Conservation (phyloP, 2,329 filamentous ascomycete species). For the Trichoderma atrobrunneum region DNA sequence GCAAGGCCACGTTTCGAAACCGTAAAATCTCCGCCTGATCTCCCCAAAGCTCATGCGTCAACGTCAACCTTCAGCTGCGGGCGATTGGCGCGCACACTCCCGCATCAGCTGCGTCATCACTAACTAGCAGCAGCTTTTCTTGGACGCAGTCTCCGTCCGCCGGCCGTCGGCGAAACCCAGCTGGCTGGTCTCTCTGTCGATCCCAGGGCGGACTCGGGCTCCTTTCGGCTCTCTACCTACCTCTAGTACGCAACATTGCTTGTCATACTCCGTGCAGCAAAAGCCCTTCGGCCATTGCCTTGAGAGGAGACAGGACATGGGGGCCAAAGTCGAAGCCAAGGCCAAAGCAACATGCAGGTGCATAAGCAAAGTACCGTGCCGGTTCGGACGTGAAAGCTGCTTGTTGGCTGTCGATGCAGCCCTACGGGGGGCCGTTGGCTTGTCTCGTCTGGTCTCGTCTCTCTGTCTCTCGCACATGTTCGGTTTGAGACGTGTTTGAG, state of each 20-base stretch:
- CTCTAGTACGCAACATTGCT: not conserved
- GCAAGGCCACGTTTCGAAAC: not conserved
- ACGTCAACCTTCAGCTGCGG: not conserved
- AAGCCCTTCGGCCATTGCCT: not conserved
- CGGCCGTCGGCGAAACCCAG: not conserved
- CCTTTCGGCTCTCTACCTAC: not conserved
- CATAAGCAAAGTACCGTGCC: not conserved
- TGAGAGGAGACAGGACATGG: not conserved
- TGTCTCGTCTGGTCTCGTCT: not conserved
- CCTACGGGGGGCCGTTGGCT: not conserved
- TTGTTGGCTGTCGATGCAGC: not conserved
- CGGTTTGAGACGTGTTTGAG: not conserved
- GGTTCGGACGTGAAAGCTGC: not conserved
- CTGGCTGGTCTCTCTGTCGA: not conserved
- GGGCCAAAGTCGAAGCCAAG: not conserved
- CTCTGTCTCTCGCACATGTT: not conserved
- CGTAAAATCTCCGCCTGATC: not conserved
- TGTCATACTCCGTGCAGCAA: no score
- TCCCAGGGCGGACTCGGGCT: not conserved
- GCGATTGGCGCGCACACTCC: not conserved
- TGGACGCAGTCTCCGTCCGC: not conserved
- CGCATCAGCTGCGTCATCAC: conserved; percentile 6
- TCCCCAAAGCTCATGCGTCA: not conserved
- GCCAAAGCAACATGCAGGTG: not conserved
- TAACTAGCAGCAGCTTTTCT: not conserved